Base-by-base conservation (phyloP, 2,329 filamentous ascomycete species). In the Davidsoniella neocaledoniae region DNA sequence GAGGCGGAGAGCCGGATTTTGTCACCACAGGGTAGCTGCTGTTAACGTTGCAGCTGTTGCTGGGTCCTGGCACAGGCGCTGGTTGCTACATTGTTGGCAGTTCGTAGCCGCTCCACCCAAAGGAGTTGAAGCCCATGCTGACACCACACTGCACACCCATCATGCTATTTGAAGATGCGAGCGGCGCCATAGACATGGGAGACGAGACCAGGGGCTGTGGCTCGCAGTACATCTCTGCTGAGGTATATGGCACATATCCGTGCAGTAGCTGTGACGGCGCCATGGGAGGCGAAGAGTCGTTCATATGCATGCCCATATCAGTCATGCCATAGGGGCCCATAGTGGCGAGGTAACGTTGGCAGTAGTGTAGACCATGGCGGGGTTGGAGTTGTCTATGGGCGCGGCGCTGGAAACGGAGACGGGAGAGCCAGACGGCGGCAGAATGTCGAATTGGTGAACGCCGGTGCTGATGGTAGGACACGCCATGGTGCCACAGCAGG, bases 401-500 rank as follows among this genome's bases (percentile, higher is more conserved):
- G 43, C 39, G 43, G 39, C 46, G 2, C 33, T 29, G 19, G 50
- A 23, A 14, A 47, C 42, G 7, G 46, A 41, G 23, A 41, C 38
- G 17, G 49, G 19, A 19, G 51, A 42, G 16, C 46, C 39, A 16
- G 46, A 17, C 8, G 50, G 5, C 16, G 46, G 46, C 2, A 45
- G 33, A 8, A 53, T 47, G n/a, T 50, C 51, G 26, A 39, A 48
- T 33, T 83, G 81, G 39, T 83, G 78, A 48, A 85, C 77, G 63
- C 80, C 86, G 47, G 87, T 85, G 60, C 86, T 94, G 49, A 95
- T 43, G 88, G 84, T 50, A 95, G 71, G 57, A 95, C 79, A 64
- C 83, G 86, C 90, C 90, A 96, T 51, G 85, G 74, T 54, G 96
- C 87, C 53, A 94, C 78, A 5, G 77, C 76, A 41, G 83, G 74